These are phyloP conservation scores for Fomes fomentarius DNA, from an alignment of 1,284 basidiomycete species.

Conservation along the genomic window DNA sequence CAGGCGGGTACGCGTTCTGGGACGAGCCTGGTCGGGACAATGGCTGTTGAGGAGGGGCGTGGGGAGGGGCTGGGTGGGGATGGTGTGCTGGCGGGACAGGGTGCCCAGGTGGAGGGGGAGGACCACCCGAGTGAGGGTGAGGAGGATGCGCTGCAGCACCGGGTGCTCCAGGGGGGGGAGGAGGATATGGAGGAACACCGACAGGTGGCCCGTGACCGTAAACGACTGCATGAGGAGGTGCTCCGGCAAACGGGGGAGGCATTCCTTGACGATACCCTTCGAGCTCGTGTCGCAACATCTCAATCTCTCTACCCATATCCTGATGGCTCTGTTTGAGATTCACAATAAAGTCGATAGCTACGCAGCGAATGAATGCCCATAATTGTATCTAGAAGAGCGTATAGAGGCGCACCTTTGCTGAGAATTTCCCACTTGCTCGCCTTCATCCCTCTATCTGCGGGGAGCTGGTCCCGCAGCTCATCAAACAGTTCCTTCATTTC, in stretches of 20 bases:
- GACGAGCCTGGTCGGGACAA: constrained; percentile 45
- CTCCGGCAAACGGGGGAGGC: constrained; percentile 48
- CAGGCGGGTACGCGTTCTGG: constrained; percentile 51
- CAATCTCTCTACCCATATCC: constrained; percentile 79
- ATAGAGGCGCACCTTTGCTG: constrained; percentile 81
- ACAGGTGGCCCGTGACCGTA: constrained; percentile 50
- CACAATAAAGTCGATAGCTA: constrained; percentile 87
- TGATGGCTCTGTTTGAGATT: constrained; percentile 76
- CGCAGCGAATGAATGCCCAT: not conserved
- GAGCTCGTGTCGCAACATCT: constrained; percentile 76
- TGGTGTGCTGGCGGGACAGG: constrained; percentile 32
- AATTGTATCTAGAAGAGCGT: constrained; percentile 2
- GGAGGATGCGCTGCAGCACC: constrained; percentile 39
- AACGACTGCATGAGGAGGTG: constrained; percentile 53
- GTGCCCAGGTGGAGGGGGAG: constrained; percentile 18
- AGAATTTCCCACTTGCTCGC: constrained; percentile 97
- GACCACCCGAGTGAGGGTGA: constrained; percentile 39
- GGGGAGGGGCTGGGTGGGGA: constrained; percentile 35
- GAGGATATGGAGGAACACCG: constrained; percentile 32
- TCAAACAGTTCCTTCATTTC: constrained; percentile 99
- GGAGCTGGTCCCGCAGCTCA: constrained; percentile 88
- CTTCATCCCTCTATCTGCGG: constrained; percentile 91
- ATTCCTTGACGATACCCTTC: constrained; percentile 66
- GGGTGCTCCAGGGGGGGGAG: constrained; percentile 40
- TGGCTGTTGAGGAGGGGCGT: constrained; percentile 37